A percentile compares a stretch with the other conserved stretches of the same genome.
Evolutionary conservation across 2,329 filamentous ascomycete genomes (phyloP).

Genomic region (Monilinia vaccinii-corymbosi): DNA sequence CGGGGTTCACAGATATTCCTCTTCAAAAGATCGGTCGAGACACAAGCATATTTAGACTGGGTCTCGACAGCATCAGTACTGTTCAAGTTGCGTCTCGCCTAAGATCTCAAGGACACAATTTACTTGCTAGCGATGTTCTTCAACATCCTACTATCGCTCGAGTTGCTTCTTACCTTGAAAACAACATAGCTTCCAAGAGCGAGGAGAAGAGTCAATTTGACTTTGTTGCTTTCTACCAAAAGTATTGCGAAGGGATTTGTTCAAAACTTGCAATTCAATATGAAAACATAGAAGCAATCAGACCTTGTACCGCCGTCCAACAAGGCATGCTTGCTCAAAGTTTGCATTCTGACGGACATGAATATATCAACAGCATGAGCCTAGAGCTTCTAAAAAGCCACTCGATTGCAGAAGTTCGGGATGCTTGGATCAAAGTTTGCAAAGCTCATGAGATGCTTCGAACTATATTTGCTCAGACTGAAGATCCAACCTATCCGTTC

Average conservation of each 20-base stretch:
- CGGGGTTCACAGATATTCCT: slow-evolving; percentile 46
- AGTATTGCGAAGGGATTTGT: slow-evolving; percentile 30
- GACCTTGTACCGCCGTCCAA: slow-evolving; percentile 75
- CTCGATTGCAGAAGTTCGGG: slow-evolving; percentile 34
- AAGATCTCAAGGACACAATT: slow-evolving; percentile 45
- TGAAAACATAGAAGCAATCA: slow-evolving; percentile 43
- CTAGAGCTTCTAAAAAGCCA: slow-evolving; percentile 39
- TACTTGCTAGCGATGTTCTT: slow-evolving; percentile 67
- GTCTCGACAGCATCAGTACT: slow-evolving; percentile 83
- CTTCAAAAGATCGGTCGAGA: slow-evolving; percentile 42
- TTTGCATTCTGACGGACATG: slow-evolving; percentile 51
- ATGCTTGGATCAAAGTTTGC: slow-evolving; percentile 51
- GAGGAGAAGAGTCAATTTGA: slow-evolving; percentile 32
- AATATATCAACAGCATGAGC: slow-evolving; percentile 69
- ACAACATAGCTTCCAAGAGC: background rate
- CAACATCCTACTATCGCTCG: slow-evolving; percentile 43
- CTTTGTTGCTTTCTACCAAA: slow-evolving; percentile 41
- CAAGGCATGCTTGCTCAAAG: slow-evolving; percentile 72
- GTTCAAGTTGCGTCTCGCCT: slow-evolving; percentile 65
- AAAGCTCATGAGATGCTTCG: slow-evolving; percentile 61
- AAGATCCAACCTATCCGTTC: slow-evolving; percentile 53
- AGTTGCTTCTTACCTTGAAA: slow-evolving; percentile 18
- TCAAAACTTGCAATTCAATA: slow-evolving; percentile 15
- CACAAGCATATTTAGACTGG: slow-evolving; percentile 78
- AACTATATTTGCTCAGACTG: slow-evolving; percentile 59